Evolutionary conservation across 2,329 filamentous ascomycete species (phyloP), one percentile per base, ranked within the genome.

Genomic region (Microcyclosporella mali): DNA sequence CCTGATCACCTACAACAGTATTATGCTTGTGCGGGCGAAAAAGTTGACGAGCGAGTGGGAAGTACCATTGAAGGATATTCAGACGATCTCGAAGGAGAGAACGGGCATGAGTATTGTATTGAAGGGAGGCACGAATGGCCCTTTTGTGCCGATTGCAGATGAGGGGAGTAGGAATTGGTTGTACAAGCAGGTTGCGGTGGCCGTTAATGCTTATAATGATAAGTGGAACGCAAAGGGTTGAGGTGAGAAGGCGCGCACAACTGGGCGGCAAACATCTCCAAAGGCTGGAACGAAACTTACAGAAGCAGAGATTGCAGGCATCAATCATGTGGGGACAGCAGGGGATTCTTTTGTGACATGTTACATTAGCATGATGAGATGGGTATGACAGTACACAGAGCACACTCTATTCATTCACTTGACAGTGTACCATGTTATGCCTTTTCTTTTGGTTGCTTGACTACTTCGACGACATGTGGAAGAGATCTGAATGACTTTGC

Each of bases 71-170:
- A 95, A 92, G 61, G 92, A 98, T 63, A 81, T 98, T 15, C 89
- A 97, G 72, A 97, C 89, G 0, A 97, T 98, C 52, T 85, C 84
- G 34, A 98, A 97, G 71, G 94, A 98, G 73, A 75, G 92, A 40
- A 98, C 92, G 0, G 94, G 92, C 0, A 81, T 98, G 68, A 89
- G 86, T 54, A 78, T 98, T 49, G 83, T 85, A 35, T 70, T 97
- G 52, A 85, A 94, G 55, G 90, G 89, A 9, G 90, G 89, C 3
- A 86, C 84, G 2, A 95, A 95, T 62, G 92, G 92, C 0, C 92
- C 92, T 2, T 98, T 97, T 60, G 82, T 98, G 6, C 92, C 92
- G 0, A 85, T 97, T 4, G 83, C 81, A n/a, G 88, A 95, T 57
- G 90, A 95, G 66, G 85, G 82, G 46, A 71, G 71, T 35, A 67